phyloP scores from a whole-genome alignment of 257 asterid genomes.

The Thymus mandschuricus region DNA sequence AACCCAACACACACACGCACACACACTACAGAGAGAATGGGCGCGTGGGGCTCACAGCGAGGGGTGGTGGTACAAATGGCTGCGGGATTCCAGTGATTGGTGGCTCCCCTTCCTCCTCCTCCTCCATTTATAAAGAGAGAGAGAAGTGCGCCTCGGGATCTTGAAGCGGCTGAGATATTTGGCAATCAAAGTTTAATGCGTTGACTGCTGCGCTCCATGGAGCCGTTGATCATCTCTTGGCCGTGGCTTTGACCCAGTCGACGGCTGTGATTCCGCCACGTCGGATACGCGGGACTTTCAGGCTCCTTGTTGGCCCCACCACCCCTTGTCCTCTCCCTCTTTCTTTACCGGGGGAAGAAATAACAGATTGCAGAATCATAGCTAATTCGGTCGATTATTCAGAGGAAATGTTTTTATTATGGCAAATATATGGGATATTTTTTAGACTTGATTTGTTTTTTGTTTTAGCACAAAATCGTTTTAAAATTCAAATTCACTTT shows the following conservation, averaged over 20 bases:
- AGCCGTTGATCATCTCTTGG: slow-evolving; percentile 5
- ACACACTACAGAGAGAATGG: not conserved
- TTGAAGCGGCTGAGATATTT: slow-evolving; percentile 1
- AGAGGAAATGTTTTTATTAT: too few species aligned
- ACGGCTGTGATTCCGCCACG: not conserved
- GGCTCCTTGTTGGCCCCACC: not conserved
- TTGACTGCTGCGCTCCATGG: not conserved
- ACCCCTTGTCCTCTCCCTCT: not conserved
- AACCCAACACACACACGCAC: not conserved
- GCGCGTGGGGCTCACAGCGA: not conserved
- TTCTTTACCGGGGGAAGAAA: too few species aligned
- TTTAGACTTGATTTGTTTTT: too few species aligned
- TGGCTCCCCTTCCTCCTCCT: not conserved
- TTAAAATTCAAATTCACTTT: too few species aligned
- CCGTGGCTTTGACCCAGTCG: not conserved
- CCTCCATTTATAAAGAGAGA: slow-evolving; percentile 15
- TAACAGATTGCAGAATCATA: too few species aligned
- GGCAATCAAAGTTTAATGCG: not conserved
- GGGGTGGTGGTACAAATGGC: slow-evolving; percentile 4
- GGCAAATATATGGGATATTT: too few species aligned
- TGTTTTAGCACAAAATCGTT: too few species aligned
- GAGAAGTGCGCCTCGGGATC: not conserved
- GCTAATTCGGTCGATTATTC: too few species aligned
- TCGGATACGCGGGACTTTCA: not conserved
- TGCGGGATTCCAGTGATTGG: slow-evolving; percentile 20